Evolutionary conservation across 2,329 filamentous ascomycete species (phyloP).

Genomic region (Hypomyces perniciosus): DNA sequence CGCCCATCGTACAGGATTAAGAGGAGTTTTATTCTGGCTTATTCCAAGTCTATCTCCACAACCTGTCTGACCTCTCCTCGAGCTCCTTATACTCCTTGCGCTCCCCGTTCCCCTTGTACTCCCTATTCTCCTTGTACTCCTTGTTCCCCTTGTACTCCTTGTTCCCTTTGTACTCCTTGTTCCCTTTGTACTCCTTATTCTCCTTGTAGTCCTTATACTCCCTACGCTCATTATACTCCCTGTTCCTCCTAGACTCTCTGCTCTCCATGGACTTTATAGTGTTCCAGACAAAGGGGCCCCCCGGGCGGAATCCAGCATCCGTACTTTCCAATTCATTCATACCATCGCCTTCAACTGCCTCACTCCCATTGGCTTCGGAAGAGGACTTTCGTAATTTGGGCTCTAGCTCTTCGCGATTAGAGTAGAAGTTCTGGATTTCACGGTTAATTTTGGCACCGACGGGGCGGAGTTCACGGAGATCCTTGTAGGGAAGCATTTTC

Average conservation of each 20-base stretch:
- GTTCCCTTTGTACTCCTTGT: neutral
- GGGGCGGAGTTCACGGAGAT: slow-evolving; percentile 28
- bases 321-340: slow-evolving; percentile 16
- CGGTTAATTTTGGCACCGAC: slow-evolving; percentile 32
- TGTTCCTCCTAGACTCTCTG: neutral
- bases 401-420: slow-evolving; percentile 28
- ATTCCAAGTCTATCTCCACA: no score
- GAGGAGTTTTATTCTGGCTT: no score
- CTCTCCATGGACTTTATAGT: slow-evolving; percentile 19
- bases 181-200: neutral
- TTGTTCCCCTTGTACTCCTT: neutral
- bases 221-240: neutral
- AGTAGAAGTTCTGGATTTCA: slow-evolving; percentile 31
- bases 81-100: no score
- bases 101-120: no score
- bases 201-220: neutral
- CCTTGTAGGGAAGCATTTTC: slow-evolving; percentile 30
- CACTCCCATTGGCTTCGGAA: neutral
- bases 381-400: slow-evolving; percentile 23
- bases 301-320: slow-evolving; percentile 9
- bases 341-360: slow-evolving; percentile 16
- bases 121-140: no score
- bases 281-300: slow-evolving; percentile 28
- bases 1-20: no score
- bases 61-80: no score